These are phyloP conservation scores for Penicillium glabrum DNA, from an alignment of 2,329 filamentous ascomycete genomes.

Conservation along the genomic window DNA sequence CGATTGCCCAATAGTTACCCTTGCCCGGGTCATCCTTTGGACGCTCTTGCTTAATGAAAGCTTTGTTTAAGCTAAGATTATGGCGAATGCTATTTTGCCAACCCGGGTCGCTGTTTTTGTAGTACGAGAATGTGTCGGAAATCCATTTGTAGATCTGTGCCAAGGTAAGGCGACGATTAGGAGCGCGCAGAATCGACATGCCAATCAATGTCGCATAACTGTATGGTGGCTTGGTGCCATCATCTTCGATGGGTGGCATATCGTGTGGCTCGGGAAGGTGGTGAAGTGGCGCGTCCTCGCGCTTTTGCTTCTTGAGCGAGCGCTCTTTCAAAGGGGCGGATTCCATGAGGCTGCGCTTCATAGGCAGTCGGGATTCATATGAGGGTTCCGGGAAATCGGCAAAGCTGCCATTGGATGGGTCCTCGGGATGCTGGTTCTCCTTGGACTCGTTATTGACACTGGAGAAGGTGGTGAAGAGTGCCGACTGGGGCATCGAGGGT, in stretches of 20 bases:
- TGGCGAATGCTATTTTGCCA: constrained; percentile 99
- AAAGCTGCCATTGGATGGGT: constrained; percentile 45
- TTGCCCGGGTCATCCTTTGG: constrained; percentile 97
- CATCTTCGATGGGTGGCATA: constrained; percentile 80
- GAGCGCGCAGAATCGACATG: constrained; percentile 91
- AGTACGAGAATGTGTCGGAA: constrained; percentile 89
- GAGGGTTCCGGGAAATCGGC: constrained; percentile 50
- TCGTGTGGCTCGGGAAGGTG: constrained; percentile 69
- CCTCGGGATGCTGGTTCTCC: constrained; percentile 45
- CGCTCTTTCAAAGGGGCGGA: constrained; percentile 72
- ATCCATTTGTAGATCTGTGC: constrained; percentile 99
- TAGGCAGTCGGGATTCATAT: constrained; percentile 43
- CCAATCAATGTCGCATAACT: constrained; percentile 95
- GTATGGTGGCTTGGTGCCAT: constrained; percentile 83
- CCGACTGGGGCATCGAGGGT: constrained; percentile 42
- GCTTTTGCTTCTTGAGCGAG: constrained; percentile 66
- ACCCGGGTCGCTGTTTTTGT: constrained; percentile 77
- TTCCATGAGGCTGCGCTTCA: constrained; percentile 68
- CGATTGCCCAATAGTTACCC: constrained; percentile 95
- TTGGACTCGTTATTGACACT: constrained; percentile 47
- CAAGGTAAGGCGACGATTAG: constrained; percentile 78
- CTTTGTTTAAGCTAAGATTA: constrained; percentile 95
- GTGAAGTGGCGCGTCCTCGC: constrained; percentile 52
- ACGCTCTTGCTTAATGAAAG: constrained; percentile 91
- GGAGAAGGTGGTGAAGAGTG: constrained; percentile 53